Evolutionary conservation across 164 flowering plant genomes (phyloP).

Genomic region (Paratinospora sagittata): DNA sequence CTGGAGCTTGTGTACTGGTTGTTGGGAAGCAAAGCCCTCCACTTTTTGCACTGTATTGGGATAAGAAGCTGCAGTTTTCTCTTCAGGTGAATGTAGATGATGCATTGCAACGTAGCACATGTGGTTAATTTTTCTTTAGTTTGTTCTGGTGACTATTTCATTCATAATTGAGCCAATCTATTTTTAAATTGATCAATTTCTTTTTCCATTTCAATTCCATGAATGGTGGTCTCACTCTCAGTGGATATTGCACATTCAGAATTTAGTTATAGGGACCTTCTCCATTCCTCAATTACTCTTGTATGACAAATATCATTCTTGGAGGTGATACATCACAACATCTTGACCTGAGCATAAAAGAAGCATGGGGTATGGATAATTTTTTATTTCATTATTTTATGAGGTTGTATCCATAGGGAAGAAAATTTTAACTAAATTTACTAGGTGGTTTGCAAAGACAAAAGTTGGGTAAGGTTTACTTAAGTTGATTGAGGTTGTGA

Average conservation of each 20-base stretch:
- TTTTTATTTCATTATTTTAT: background rate
- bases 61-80: conserved; percentile 80
- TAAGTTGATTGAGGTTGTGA: no score
- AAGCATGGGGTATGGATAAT: background rate
- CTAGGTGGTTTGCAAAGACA: background rate
- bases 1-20: conserved; percentile 72
- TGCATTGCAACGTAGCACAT: background rate
- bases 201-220: background rate
- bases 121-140: background rate
- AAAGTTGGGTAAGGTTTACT: no score
- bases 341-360: no score
- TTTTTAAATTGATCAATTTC: background rate
- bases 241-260: no score
- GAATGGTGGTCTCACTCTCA: no score
- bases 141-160: background rate
- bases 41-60: conserved; percentile 81
- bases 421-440: background rate
- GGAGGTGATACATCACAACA: no score
- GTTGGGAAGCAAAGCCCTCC: conserved; percentile 84
- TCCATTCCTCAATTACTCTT: background rate
- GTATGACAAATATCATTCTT: background rate
- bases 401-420: background rate
- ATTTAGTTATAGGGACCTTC: background rate
- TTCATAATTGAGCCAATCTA: background rate
- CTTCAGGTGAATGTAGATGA: conserved; percentile 56